These are phyloP conservation scores for Colletotrichum cuscutae DNA, from an alignment of 2,329 filamentous ascomycete genomes.

Conservation along the genomic window DNA sequence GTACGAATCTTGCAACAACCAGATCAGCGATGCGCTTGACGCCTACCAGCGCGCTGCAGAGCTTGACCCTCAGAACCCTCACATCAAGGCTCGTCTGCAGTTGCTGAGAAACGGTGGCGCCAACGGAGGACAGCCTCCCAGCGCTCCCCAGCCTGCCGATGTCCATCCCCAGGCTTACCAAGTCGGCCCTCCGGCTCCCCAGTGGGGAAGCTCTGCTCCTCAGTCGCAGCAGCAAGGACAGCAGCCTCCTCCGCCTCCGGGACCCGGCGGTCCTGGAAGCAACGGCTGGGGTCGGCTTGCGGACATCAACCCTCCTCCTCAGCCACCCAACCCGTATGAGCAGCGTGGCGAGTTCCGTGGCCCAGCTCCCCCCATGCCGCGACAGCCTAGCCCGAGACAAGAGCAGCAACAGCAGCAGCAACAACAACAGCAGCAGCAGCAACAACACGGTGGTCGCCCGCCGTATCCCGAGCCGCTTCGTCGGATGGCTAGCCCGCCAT, in stretches of 20 bases:
- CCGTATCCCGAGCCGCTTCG: conserved; percentile 48
- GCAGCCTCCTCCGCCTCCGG: conserved; percentile 62
- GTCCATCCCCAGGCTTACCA: conserved; percentile 97
- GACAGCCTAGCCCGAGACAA: conserved; percentile 81
- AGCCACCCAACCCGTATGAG: conserved; percentile 85
- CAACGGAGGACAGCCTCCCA: conserved; percentile 76
- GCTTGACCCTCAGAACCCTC: conserved; percentile 89
- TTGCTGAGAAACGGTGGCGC: conserved; percentile 85
- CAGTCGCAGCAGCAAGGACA: conserved; percentile 55
- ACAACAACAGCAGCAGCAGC: conserved; percentile 54
- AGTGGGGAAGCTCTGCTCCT: conserved; percentile 85
- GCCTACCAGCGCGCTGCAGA: conserved; percentile 95
- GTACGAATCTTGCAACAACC: conserved; percentile 99
- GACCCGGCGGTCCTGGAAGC: conserved; percentile 66
- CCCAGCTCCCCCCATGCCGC: conserved; percentile 72
- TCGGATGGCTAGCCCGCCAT: conserved; percentile 63
- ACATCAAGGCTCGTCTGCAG: conserved; percentile 95
- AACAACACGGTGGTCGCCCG: conserved; percentile 33
- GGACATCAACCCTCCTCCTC: conserved; percentile 80
- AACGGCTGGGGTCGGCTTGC: conserved; percentile 75
- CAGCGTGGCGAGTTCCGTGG: conserved; percentile 77
- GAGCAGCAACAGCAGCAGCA: conserved; percentile 66
- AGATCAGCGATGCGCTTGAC: conserved; percentile 94
- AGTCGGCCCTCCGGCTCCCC: conserved; percentile 84
- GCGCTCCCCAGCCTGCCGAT: conserved; percentile 90